Base-by-base conservation (phyloP, 176 grass and related monocot species). In the Leersia perrieri region DNA sequence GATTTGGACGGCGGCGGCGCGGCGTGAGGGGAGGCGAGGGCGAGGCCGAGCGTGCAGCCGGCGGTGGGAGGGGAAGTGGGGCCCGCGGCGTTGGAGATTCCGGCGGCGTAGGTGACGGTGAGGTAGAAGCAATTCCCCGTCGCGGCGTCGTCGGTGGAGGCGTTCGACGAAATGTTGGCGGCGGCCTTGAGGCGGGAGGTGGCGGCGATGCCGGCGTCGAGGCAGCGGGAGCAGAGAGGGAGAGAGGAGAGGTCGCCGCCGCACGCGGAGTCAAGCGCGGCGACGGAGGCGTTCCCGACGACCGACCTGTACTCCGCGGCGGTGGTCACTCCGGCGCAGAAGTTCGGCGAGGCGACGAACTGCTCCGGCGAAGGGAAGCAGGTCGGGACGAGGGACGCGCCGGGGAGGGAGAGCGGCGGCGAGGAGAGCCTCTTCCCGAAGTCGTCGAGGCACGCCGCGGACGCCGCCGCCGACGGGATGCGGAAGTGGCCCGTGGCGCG, bases 401-500 rank as follows among this genome's bases (percentile, higher is more conserved):
- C 70, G 15, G 63, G 35, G 60, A 93, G 71, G 27, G 49, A 66
- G 3, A 60, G 14, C 64, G 85, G 85, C 3, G 88, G 9, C 20
- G 57, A 58, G 25, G 90, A 31, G 71, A 96, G 7, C n/a, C 26
- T 34, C 0, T 7, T 27, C 6, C 73, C 33, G 66, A 86, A 78
- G 23, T 49, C 39, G 0, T 7, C 2, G 31, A 90, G 15, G 83
- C 93, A 96, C 22, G 84, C 51, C 66, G 79, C 40, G 34, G 90
- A 86, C 30, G 85, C 72, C 9, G 5, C 41, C 30, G 49, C 40
- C 35, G 82, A 79, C 49, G 93, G 90, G 49, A 95, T 79, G 78
- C 90, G 87, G 85, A 95, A 95, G 34, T 30, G 60, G 82, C 85
- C 90, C 51, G 93, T 95, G 85, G 31, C 32, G 76, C 65, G 93